Percentiles rank a stretch among this genome's conserved stretches.
Conservation (phyloP, 305 asterid species). For the Plantago coronopus region DNA sequence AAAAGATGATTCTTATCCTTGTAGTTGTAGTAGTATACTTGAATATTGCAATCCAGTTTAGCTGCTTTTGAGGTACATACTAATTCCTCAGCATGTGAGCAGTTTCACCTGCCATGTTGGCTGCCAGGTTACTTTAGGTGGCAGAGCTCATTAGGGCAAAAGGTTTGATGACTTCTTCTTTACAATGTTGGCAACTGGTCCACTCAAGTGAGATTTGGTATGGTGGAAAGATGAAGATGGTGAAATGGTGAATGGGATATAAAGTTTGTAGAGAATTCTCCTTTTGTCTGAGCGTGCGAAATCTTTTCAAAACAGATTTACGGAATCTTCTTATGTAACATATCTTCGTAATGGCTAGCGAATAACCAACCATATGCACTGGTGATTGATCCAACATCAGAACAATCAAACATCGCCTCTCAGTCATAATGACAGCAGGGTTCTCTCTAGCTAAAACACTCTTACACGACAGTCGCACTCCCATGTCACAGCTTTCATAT, state of each 20-base stretch:
- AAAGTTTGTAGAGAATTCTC: background rate
- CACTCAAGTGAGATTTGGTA: slow-evolving; percentile 7
- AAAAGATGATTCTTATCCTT: slow-evolving; percentile 47
- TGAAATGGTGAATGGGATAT: background rate
- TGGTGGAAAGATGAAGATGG: slow-evolving; percentile 9
- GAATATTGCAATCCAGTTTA: slow-evolving; percentile 21
- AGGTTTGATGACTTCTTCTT: slow-evolving; percentile 23
- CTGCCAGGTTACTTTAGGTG: slow-evolving; percentile 13
- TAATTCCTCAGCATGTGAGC: slow-evolving; percentile 41
- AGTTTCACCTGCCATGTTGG: slow-evolving; percentile 30
- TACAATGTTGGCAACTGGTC: slow-evolving; percentile 10
- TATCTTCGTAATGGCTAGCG: too few species aligned
- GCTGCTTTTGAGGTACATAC: slow-evolving; percentile 14
- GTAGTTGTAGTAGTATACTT: slow-evolving; percentile 11
- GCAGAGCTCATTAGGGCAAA: slow-evolving; percentile 23
- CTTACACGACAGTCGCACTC: background rate
- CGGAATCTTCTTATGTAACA: too few species aligned
- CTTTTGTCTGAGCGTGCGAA: background rate
- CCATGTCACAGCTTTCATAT: too few species aligned
- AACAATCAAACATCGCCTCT: too few species aligned
- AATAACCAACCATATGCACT: background rate
- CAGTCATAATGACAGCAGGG: too few species aligned
- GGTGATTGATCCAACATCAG: too few species aligned
- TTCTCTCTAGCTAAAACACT: too few species aligned
- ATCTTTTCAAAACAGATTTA: too few species aligned